phyloP scores from a whole-genome alignment of 2,329 filamentous ascomycete genomes.

The Lasiodiplodia sp. region DNA sequence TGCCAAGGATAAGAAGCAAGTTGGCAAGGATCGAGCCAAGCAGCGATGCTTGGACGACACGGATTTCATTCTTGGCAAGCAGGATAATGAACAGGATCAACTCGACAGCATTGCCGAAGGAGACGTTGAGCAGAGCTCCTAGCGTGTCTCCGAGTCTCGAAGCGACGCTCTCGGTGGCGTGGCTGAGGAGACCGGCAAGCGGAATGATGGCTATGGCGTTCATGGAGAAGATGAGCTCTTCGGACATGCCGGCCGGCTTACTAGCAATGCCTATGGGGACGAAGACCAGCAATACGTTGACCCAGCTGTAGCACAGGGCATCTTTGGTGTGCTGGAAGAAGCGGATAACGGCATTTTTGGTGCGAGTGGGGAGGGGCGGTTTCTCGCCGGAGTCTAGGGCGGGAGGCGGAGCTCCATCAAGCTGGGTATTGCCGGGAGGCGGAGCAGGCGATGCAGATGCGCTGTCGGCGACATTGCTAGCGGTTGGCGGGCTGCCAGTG shows the following conservation, averaged over 20 bases:
- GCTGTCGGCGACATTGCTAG: slow-evolving; percentile 42
- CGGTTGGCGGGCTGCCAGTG: slow-evolving; percentile 33
- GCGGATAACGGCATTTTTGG: slow-evolving; percentile 58
- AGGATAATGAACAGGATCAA: slow-evolving; percentile 58
- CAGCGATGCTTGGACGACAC: slow-evolving; percentile 89
- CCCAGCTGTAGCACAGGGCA: slow-evolving; percentile 74
- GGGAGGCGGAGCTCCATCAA: slow-evolving; percentile 61
- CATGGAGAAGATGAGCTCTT: slow-evolving; percentile 58
- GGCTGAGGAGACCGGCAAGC: slow-evolving; percentile 56
- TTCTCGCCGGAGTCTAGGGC: slow-evolving; percentile 55
- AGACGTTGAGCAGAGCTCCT: slow-evolving; percentile 59
- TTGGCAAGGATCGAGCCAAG: slow-evolving; percentile 91
- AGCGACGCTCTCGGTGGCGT: slow-evolving; percentile 59
- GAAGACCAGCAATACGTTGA: slow-evolving; percentile 79
- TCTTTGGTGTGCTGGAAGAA: slow-evolving; percentile 64
- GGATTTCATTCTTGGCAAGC: slow-evolving; percentile 72
- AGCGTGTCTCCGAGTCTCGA: slow-evolving; percentile 56
- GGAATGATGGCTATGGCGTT: slow-evolving; percentile 61
- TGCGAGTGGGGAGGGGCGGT: slow-evolving; percentile 57
- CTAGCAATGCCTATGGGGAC: slow-evolving; percentile 78
- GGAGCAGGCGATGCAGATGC: slow-evolving; percentile 43
- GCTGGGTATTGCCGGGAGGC: slow-evolving; percentile 55
- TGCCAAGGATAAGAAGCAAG: slow-evolving; percentile 85
- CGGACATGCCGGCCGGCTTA: slow-evolving; percentile 52
- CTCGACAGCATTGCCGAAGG: slow-evolving; percentile 61